Evolutionary conservation across 2,329 filamentous ascomycete species (phyloP).

Genomic region (Colletotrichum sp.): DNA sequence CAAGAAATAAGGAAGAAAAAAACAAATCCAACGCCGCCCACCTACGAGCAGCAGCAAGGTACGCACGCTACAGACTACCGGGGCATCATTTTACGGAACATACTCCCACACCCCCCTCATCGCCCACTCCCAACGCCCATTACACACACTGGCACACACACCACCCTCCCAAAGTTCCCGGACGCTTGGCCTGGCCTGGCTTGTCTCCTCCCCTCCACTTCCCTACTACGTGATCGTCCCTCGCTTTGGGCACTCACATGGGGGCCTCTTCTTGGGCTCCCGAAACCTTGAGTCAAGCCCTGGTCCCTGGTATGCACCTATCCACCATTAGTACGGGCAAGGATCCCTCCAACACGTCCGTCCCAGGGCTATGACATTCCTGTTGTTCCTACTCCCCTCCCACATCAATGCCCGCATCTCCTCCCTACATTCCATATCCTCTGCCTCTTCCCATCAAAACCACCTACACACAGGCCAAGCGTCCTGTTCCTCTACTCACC

Average conservation of each 20-base stretch:
- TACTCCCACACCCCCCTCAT: neutral
- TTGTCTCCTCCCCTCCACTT: constrained; percentile 1
- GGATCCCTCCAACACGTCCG: constrained; percentile 19
- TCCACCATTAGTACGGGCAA: constrained; percentile 19
- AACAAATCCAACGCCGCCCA: neutral
- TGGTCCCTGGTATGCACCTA: constrained; percentile 24
- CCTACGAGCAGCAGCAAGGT: neutral
- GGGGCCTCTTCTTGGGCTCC: constrained; percentile 17
- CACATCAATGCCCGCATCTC: constrained; percentile 21
- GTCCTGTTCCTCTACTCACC: neutral
- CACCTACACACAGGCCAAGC: constrained; percentile 12
- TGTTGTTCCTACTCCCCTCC: constrained; percentile 16
- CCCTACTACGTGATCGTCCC: constrained; percentile 20
- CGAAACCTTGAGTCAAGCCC: constrained; percentile 24
- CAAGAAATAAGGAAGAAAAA: neutral
- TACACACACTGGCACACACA: neutral
- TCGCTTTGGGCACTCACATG: constrained; percentile 22
- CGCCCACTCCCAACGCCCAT: neutral
- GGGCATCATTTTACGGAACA: neutral
- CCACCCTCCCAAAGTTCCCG: constrained; percentile 12
- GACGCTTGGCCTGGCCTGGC: constrained; percentile 10
- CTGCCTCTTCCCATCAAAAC: constrained; percentile 18
- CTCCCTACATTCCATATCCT: constrained; percentile 22
- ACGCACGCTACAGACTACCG: neutral
- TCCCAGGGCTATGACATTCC: constrained; percentile 23